These are phyloP conservation scores for Lathyrus sativus DNA, from an alignment of 306 rosid species.

Conservation along the genomic window DNA sequence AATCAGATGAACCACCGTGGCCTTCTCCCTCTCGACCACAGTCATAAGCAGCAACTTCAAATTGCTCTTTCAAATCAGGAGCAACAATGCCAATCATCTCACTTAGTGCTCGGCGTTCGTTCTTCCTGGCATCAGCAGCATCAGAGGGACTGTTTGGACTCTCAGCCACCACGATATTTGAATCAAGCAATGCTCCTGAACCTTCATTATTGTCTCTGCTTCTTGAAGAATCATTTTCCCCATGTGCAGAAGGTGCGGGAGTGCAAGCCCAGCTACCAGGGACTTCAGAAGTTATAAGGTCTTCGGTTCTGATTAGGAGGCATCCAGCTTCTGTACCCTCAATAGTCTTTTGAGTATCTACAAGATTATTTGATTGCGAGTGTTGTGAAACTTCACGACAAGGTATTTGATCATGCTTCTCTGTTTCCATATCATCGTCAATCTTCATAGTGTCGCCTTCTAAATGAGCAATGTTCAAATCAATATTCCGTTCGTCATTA, in stretches of 20 bases:
- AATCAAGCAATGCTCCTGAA: slow-evolving; percentile 53
- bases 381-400: slow-evolving; percentile 47
- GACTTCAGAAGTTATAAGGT: slow-evolving; percentile 89
- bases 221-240: slow-evolving; percentile 67
- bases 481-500: slow-evolving; percentile 52
- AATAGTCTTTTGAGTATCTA: slow-evolving; percentile 46
- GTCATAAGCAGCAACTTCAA: slow-evolving; percentile 48
- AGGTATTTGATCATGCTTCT: slow-evolving; percentile 52
- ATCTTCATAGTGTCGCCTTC: slow-evolving; percentile 75
- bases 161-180: slow-evolving; percentile 57
- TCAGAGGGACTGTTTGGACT: slow-evolving; percentile 55
- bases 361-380: slow-evolving; percentile 53
- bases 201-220: slow-evolving; percentile 56
- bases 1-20: slow-evolving; percentile 42
- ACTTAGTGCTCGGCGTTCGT: slow-evolving; percentile 67
- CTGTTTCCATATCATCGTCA: slow-evolving; percentile 72
- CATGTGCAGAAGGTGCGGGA: slow-evolving; percentile 76
- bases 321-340: slow-evolving; percentile 72
- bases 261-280: slow-evolving; percentile 94
- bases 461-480: slow-evolving; percentile 50
- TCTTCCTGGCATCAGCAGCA: slow-evolving; percentile 45
- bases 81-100: slow-evolving; percentile 94
- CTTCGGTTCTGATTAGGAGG: slow-evolving; percentile 61
- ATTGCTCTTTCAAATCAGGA: slow-evolving; percentile 74
- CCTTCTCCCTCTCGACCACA: slow-evolving; percentile 43